Evolutionary conservation across 176 grass and related monocot species (phyloP), one percentile per base, ranked within the genome.

Genomic region (Calamus simplicifolius): DNA sequence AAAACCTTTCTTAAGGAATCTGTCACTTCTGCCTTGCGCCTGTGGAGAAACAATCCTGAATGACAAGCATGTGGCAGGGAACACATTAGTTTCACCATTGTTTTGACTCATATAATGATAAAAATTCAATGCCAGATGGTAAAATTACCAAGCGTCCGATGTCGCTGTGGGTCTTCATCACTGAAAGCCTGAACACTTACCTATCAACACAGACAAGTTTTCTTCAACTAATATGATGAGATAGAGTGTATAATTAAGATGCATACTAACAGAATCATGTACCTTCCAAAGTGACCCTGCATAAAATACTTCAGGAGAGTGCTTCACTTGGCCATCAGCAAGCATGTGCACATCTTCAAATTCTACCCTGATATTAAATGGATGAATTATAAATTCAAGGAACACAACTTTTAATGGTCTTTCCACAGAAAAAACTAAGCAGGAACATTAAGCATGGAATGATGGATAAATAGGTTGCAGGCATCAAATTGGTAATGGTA

Each of bases 101-200:
- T 43, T 43, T 43, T 10, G 8, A 13, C 35, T 43, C 0, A 2
- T 43, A 43, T 43, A 43, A 43, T 12, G 12, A 7, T 43, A 43
- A 43, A 43, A 43, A 13, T 13, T 43, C 35, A 43, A 43, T 12
- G 35, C 4, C 3, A 21, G 18, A 65, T 65, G 48, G 16, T 68
- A 19, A 73, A 25, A 71, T 69, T 91, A 97, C 93, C 93, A 62
- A 97, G 84, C 19, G 93, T 97, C 29, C 93, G 87, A 19, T 84
- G 81, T 18, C 93, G 87, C 69, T 97, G 93, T 51, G 93, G 93
- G 75, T 97, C 93, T 69, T 97, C 93, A n/a, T 97, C 93, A 52
- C 85, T 97, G 84, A 97, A 97, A 27, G 93, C 93, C 68, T 97
- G 93, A 30, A 92, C 93, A 78, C 87, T 97, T 64, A 97, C 93